A percentile compares a stretch with the other conserved stretches of the same genome.
Evolutionary conservation across 2,329 filamentous ascomycete species (phyloP).

Genomic region (Talaromyces sp.): DNA sequence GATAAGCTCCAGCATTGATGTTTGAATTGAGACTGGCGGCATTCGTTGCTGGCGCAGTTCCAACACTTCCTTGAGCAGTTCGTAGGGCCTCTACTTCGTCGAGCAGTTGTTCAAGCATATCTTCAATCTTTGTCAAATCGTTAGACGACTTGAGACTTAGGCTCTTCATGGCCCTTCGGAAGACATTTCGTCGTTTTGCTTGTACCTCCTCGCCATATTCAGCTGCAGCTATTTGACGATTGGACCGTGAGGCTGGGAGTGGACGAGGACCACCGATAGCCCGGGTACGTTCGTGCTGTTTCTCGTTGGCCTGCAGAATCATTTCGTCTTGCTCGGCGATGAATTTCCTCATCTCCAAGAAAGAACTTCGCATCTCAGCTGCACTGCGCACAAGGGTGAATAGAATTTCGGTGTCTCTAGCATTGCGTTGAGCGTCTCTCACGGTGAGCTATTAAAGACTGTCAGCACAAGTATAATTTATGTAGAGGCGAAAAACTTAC

Average conservation of each 20-base stretch:
- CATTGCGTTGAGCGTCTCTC: slow-evolving; percentile 91
- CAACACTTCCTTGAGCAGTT: slow-evolving; percentile 43
- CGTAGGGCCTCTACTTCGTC: slow-evolving; percentile 86
- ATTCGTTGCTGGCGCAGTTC: slow-evolving; percentile 24
- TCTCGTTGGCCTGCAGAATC: slow-evolving; percentile 81
- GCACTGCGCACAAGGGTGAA: slow-evolving; percentile 91
- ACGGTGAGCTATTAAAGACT: slow-evolving; percentile 67
- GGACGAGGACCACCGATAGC: slow-evolving; percentile 82
- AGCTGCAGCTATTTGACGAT: slow-evolving; percentile 44
- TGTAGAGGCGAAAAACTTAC: slow-evolving; percentile 48
- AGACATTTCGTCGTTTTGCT: slow-evolving; percentile 86
- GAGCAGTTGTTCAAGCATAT: slow-evolving; percentile 87
- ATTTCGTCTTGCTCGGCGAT: slow-evolving; percentile 86
- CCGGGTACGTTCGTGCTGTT: slow-evolving; percentile 81
- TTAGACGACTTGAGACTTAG: slow-evolving; percentile 82
- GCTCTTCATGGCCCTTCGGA: slow-evolving; percentile 87
- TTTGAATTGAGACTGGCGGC: slow-evolving; percentile 61
- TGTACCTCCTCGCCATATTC: slow-evolving; percentile 58
- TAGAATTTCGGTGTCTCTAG: slow-evolving; percentile 91
- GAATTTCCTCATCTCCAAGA: slow-evolving; percentile 91
- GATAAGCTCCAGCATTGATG: slow-evolving; percentile 58
- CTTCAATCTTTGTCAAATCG: slow-evolving; percentile 83
- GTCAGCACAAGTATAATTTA: slow-evolving; percentile 24
- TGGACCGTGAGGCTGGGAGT: slow-evolving; percentile 65
- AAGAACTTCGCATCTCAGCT: slow-evolving; percentile 93